Conservation (phyloP, 1,139 yeast species). For the Protomyces inundatus region DNA sequence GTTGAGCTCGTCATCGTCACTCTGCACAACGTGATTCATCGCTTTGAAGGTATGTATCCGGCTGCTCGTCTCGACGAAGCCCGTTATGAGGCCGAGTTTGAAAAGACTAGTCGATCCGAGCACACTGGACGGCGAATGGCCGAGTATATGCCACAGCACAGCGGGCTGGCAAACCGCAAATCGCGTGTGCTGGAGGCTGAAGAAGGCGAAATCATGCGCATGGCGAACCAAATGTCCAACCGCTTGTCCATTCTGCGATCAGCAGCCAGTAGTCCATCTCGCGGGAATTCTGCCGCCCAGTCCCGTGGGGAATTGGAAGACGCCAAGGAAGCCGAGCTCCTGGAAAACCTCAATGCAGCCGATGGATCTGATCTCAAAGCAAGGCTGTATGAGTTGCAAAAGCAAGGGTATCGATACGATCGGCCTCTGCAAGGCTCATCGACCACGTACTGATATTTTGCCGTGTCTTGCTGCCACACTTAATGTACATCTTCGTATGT, state of each 20-base stretch:
- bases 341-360: conserved; percentile 16
- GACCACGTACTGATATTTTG: too few relatives aligned
- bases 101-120: not conserved
- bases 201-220: conserved; percentile 21
- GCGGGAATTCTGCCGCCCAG: conserved; percentile 5
- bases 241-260: conserved; percentile 7
- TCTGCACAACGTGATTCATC: conserved; percentile 7
- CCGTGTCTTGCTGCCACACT: too few relatives aligned
- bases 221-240: conserved; percentile 15
- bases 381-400: conserved; percentile 11
- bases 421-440: not conserved
- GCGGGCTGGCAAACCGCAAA: not conserved
- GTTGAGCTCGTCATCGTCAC: conserved; percentile 12
- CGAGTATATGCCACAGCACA: not conserved
- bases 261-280: conserved; percentile 17
- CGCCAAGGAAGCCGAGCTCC: conserved; percentile 7
- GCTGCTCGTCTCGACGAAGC: not conserved
- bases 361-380: conserved; percentile 13
- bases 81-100: not conserved
- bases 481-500: too few relatives aligned
- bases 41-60: conserved; percentile 13
- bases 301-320: conserved; percentile 14
- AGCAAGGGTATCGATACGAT: conserved; percentile 1
- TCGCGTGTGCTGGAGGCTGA: conserved; percentile 18
- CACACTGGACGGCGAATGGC: conserved; percentile 15